Conservation (phyloP, 768 basidiomycete species). For the Boletus vermiculosoides region DNA sequence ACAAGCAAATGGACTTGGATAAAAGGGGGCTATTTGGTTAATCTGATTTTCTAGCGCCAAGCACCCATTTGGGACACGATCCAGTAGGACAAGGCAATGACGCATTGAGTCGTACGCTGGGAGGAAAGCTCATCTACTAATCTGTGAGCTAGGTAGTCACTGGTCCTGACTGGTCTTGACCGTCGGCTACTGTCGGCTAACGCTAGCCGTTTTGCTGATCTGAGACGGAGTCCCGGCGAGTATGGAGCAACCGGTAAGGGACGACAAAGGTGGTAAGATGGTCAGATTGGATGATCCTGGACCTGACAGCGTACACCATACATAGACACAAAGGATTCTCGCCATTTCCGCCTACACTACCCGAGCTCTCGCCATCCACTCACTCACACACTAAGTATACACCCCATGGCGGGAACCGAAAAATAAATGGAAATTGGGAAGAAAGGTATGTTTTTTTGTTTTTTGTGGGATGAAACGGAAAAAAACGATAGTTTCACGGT, state of each 20-base stretch:
- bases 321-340: background rate
- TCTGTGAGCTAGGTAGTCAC: too few species aligned
- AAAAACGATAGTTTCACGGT: too few species aligned
- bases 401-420: background rate
- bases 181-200: too few species aligned
- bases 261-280: background rate
- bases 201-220: too few species aligned
- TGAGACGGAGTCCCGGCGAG: too few species aligned
- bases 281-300: background rate
- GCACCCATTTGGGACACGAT: background rate
- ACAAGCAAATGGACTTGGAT: background rate
- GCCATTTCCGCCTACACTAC: background rate
- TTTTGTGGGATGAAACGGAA: too few species aligned
- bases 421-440: background rate
- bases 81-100: background rate
- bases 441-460: too few species aligned
- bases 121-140: too few species aligned
- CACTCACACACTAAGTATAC: background rate
- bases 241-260: background rate
- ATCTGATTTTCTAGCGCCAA: background rate
- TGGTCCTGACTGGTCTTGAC: too few species aligned
- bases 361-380: background rate
- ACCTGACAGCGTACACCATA: background rate
- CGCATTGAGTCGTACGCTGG: background rate
- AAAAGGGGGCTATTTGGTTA: background rate